phyloP scores from a whole-genome alignment of 352 stramenopile species.

The Phytopythium chamaehyphon region DNA sequence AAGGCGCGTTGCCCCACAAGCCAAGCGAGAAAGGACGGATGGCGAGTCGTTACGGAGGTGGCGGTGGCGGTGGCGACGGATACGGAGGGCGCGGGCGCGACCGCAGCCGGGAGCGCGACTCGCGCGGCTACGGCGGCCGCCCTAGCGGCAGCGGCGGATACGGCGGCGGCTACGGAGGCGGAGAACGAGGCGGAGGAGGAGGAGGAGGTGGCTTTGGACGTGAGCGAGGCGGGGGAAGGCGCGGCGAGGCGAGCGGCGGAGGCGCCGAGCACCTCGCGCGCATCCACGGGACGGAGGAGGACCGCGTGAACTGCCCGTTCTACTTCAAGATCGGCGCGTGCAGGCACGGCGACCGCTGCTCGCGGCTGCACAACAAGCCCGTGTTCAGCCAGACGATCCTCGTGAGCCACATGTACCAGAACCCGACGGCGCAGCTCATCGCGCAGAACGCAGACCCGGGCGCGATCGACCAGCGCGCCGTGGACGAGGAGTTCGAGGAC shows the following conservation, averaged over 20 bases:
- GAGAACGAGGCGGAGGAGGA: slow-evolving; percentile 32
- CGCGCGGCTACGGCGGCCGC: slow-evolving; percentile 24
- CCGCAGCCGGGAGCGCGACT: slow-evolving; percentile 63
- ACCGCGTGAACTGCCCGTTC: slow-evolving; percentile 99
- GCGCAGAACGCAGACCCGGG: slow-evolving; percentile 82
- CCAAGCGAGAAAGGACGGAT: slow-evolving; percentile 9
- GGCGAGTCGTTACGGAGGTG: slow-evolving; percentile 61
- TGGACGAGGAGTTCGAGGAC: slow-evolving; percentile 97
- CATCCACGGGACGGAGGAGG: slow-evolving; percentile 98
- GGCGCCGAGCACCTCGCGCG: slow-evolving; percentile 94
- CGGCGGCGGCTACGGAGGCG: slow-evolving; percentile 17
- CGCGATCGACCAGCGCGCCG: slow-evolving; percentile 84
- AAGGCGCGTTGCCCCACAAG: slow-evolving; percentile 16
- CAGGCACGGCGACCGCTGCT: slow-evolving; percentile 98
- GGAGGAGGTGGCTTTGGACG: slow-evolving; percentile 42
- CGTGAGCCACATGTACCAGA: slow-evolving; percentile 98
- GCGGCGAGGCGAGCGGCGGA: slow-evolving; percentile 67
- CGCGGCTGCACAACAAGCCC: slow-evolving; percentile 97
- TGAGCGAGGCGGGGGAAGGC: slow-evolving; percentile 39
- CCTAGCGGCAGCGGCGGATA: slow-evolving; percentile 28
- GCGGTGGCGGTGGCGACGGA: slow-evolving; percentile 34
- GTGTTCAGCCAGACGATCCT: slow-evolving; percentile 98
- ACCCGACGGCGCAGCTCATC: slow-evolving; percentile 90
- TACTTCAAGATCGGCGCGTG: slow-evolving; percentile 99
- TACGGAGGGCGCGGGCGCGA: slow-evolving; percentile 63